Conservation (phyloP, 192 early-diverging fungal genomes). For the Backusella tuberculispora region DNA sequence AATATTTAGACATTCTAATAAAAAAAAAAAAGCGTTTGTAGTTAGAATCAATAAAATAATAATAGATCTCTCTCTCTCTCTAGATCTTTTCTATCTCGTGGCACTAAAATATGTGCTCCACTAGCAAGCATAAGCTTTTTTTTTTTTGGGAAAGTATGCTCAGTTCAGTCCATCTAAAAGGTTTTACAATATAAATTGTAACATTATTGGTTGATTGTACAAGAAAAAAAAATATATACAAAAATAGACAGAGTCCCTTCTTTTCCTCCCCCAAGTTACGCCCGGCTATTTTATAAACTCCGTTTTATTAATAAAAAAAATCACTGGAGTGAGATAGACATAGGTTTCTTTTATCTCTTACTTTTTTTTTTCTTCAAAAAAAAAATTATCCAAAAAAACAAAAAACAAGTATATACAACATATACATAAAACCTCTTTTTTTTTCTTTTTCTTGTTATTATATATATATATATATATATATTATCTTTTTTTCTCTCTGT, state of each 20-base stretch:
- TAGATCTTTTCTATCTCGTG: too few relatives aligned
- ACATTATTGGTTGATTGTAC: background rate
- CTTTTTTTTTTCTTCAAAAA: background rate
- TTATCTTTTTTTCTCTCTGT: background rate
- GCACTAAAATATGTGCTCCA: too few relatives aligned
- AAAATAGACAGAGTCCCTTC: background rate
- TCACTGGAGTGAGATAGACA: background rate
- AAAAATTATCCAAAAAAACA: too few relatives aligned
- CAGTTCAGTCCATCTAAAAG: background rate
- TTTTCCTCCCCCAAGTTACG: background rate
- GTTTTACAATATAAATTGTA: conserved; percentile 12
- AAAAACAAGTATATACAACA: conserved; percentile 7
- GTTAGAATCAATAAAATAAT: too few relatives aligned
- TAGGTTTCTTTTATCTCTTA: background rate
- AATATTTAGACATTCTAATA: too few relatives aligned
- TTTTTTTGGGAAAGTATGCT: too few relatives aligned
- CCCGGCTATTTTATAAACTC: conserved; percentile 3
- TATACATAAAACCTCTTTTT: conserved; percentile 1
- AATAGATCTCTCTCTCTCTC: too few relatives aligned
- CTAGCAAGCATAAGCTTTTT: background rate
- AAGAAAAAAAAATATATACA: background rate
- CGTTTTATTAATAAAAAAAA: too few relatives aligned
- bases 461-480: too few relatives aligned
- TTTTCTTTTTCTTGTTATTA: background rate
- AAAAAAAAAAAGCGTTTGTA: too few relatives aligned